Evolutionary conservation across 2,329 filamentous ascomycete genomes (phyloP), one percentile per base, ranked within the genome.

Genomic region (Arachnopeziza araneosa): DNA sequence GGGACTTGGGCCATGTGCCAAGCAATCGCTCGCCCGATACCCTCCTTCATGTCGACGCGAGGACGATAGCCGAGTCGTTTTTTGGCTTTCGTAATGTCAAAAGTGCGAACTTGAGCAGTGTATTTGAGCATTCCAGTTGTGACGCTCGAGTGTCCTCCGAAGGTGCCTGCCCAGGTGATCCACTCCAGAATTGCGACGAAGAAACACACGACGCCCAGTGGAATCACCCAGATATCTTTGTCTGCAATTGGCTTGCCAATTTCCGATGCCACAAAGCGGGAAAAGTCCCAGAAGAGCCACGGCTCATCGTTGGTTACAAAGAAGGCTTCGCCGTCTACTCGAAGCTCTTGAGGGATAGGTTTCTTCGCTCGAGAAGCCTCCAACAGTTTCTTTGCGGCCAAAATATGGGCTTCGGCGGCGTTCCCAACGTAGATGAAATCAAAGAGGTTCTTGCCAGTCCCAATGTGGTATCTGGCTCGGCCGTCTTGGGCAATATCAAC

Each of bases 271-370:
- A 44, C 17, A 14, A 19, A 14, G 6, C 36, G 10, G 10, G 36
- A 17, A n/a, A 95, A 88, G 73, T 95, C 91, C 85, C 93, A 93
- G 74, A 96, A 93, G 73, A 92, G 92, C 30, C 93, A 80, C 17
- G 91, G 92, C 66, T 85, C 80, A 75, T 91, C 90, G 74, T 97
- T 96, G 61, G 90, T 93, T 71, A 96, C 83, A 76, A 95, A 85
- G 77, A 97, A 93, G 58, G 87, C 86, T 74, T 96, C 86, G 61
- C 93, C 93, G 72, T 91, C 89, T 58, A 91, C 85, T 8, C 23
- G 51, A 8, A 12, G 49, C 8, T 60, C 56, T 19, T 58, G 52
- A 19, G 32, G 52, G 17, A 24, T 8, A 8, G 24, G 21, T 2
- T 52, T 23, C 4, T 58, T 32, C 22, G 51, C 6, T 2, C 26